Evolutionary conservation across 805 yeast genomes (phyloP), one percentile per base, ranked within the genome.

Genomic region (Myxozyma lipomycoides): DNA sequence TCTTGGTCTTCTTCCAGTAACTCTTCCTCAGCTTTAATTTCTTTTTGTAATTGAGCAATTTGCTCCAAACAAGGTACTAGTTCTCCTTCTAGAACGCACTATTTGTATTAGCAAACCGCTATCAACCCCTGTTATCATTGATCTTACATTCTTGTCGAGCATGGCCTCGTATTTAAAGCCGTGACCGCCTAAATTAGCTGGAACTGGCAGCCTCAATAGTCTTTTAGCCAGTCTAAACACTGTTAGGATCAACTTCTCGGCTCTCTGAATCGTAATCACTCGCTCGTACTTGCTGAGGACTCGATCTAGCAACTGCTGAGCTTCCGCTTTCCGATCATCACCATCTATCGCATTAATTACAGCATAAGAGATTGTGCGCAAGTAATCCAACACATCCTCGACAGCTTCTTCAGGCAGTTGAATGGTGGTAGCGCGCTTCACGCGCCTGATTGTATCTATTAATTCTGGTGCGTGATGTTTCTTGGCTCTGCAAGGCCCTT

Each of bases 141-240:
- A 19, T 34, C 56, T 19, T 17, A 52, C 58, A 43, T 46, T 54
- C 26, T 30, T 4, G 18, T 42, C 58, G 9, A 54, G 19, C 6
- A 48, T 26, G n/a, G 30, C 45, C 42, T 54, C 58, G 30, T 47
- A 54, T 37, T 48, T 45, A 24, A 54, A 54, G 19, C 32, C 12
- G 7, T 28, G 32, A 9, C 32, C 12, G 12, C 12, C 32, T 12
- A 28, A 9, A 9, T 7, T 12, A 7, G 12, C 32, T 7, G 32
- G 32, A 4, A 51, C 52, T 3, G 58, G 58, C 24, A 55, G 37
- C 30, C 50, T 36, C 3, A 36, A 24, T 7, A 55, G 51, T 19
- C 45, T 26, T 15, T 45, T 28, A n/a, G n/a, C n/a, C n/a, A n/a
- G n/a, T n/a, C n/a, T n/a, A n/a, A n/a, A n/a, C n/a, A 37, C 40